These are phyloP conservation scores for Chlorella sp. DNA, from an alignment of 139 green algal genomes.

Conservation along the genomic window DNA sequence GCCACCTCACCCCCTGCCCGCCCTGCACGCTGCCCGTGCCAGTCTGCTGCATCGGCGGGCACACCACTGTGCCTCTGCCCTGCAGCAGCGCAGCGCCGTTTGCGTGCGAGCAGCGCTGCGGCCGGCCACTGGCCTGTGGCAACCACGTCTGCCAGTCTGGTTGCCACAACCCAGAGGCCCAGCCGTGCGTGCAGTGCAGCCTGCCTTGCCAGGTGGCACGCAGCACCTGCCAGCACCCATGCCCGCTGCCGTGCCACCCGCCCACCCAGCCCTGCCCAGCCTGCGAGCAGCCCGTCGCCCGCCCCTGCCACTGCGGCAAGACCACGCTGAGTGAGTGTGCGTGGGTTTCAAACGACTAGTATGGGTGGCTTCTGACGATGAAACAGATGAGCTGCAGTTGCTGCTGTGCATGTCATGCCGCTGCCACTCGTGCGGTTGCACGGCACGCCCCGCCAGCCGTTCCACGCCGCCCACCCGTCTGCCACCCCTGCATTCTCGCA, in stretches of 20 bases:
- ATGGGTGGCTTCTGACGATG: too few species aligned
- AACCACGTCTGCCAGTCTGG: constrained; percentile 68
- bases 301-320: constrained; percentile 71
- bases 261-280: constrained; percentile 49
- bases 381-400: too few species aligned
- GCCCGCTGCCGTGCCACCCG: constrained; percentile 64
- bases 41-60: constrained; percentile 59
- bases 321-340: constrained; percentile 52
- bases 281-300: constrained; percentile 7
- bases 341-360: too few species aligned
- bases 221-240: constrained; percentile 63
- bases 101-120: constrained; percentile 49
- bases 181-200: constrained; percentile 57
- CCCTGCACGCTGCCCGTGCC: constrained; percentile 56
- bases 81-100: constrained; percentile 55
- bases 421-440: too few species aligned
- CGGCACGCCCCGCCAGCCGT: too few species aligned
- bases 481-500: too few species aligned
- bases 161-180: constrained; percentile 57
- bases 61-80: constrained; percentile 43
- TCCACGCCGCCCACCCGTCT: too few species aligned
- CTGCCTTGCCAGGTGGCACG: constrained; percentile 48
- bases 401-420: too few species aligned
- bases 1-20: constrained; percentile 49
- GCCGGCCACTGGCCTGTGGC: constrained; percentile 60